These are phyloP conservation scores for Gossypium rotundifolium DNA, from an alignment of 345 rosid genomes.

Conservation along the genomic window DNA sequence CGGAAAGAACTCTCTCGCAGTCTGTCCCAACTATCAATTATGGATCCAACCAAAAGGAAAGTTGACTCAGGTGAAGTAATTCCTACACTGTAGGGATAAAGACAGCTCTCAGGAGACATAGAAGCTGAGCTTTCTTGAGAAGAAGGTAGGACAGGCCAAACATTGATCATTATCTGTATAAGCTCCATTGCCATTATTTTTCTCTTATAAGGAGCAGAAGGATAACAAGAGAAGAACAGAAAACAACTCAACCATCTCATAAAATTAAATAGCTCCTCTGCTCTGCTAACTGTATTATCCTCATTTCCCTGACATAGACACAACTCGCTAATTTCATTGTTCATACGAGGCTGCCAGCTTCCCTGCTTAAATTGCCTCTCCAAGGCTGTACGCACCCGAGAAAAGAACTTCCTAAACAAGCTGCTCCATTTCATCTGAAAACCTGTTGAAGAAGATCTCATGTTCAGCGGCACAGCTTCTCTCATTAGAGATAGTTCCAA, in stretches of 20 bases:
- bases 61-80: constrained; percentile 72
- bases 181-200: constrained; percentile 96
- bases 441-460: constrained; percentile 88
- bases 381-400: constrained; percentile 81
- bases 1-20: constrained; percentile 85
- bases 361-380: constrained; percentile 86
- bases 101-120: constrained; percentile 38
- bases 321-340: constrained; percentile 15
- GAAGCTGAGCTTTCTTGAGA: constrained; percentile 34
- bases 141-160: constrained; percentile 62
- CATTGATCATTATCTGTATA: constrained; percentile 66
- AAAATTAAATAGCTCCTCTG: constrained; percentile 67
- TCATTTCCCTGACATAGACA: constrained; percentile 24
- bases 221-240: constrained; percentile 83
- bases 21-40: constrained; percentile 97
- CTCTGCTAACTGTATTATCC: constrained; percentile 37
- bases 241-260: constrained; percentile 88
- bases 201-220: constrained; percentile 92
- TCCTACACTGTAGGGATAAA: constrained; percentile 59
- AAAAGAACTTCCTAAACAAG: constrained; percentile 83
- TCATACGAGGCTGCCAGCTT: constrained; percentile 51
- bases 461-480: constrained; percentile 85
- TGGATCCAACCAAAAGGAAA: constrained; percentile 71
- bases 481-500: constrained; percentile 75
- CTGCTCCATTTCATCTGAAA: constrained; percentile 99